Percentiles rank a stretch among this genome's conserved stretches.
Conservation (phyloP, 331 rosid genomes). For the Malus hybrid region DNA sequence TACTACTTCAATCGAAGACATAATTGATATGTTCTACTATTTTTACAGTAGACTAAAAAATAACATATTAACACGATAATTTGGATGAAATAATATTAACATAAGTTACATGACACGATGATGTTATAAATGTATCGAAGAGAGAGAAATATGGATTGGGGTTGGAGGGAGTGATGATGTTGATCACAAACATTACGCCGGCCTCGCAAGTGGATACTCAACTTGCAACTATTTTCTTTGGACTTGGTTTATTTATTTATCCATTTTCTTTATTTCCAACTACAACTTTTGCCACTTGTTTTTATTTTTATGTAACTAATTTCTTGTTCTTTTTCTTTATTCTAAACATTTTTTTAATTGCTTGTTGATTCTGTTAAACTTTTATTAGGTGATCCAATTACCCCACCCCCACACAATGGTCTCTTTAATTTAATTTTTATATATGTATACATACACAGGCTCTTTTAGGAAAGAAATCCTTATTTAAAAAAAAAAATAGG, state of each 20-base stretch:
- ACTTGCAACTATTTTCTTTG: slow-evolving; percentile 57
- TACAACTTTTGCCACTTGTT: slow-evolving; percentile 30
- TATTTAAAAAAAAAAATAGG: too few species aligned
- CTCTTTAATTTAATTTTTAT: background rate
- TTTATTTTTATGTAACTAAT: background rate
- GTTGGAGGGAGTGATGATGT: slow-evolving; percentile 10
- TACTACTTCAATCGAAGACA: too few species aligned
- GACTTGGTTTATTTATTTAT: slow-evolving; percentile 26
- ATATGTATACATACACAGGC: too few species aligned
- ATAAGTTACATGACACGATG: too few species aligned
- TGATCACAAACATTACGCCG: slow-evolving; percentile 47
- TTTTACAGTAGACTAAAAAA: too few species aligned
- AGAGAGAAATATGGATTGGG: slow-evolving; percentile 6
- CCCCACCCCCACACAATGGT: background rate
- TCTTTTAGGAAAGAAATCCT: too few species aligned
- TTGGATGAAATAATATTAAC: too few species aligned
- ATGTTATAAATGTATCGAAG: too few species aligned
- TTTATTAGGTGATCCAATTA: background rate
- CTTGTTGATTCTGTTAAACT: background rate
- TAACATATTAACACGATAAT: too few species aligned
- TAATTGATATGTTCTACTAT: too few species aligned
- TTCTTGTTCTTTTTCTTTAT: background rate
- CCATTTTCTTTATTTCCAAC: slow-evolving; percentile 32
- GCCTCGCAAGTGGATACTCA: slow-evolving; percentile 86
- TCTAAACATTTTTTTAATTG: background rate